Base-by-base conservation (phyloP, 768 basidiomycete genomes). In the Sporobolomyces phaffii region DNA sequence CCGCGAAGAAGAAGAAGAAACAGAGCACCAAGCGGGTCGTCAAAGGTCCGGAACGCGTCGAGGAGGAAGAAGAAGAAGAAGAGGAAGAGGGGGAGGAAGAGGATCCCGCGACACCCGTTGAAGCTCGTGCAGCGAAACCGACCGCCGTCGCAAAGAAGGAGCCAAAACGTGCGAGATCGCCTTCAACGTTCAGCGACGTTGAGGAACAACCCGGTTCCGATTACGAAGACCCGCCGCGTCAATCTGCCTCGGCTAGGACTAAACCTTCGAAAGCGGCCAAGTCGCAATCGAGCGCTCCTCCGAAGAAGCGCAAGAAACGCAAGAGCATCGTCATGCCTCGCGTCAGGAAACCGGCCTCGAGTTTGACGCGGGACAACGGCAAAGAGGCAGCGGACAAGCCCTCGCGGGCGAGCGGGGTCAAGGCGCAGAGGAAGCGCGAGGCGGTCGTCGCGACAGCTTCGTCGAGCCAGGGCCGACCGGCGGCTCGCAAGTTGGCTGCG, bases 251-350 rank as follows among this genome's bases (percentile, higher is more conserved):
- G n/a, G n/a, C n/a, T n/a, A n/a, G n/a, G n/a, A n/a, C n/a, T n/a
- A n/a, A n/a, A n/a, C n/a, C n/a, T n/a, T n/a, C n/a, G n/a, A 34
- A n/a, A 34, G 14, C 29, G 28, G 48, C 8, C 18, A 26, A 20
- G 8, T 41, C 45, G 48, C 31, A 52, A 52, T 5, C 50, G 29
- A 34, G 5, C 13, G 50, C 50, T 20, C 29, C 50, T 31, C 50
- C 50, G n/a, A 52, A 34, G 53, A 54, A 40, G 40, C 53, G 53
- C 13, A 7, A 36, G 2, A 54, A 54, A 22, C 53, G 53, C 53
- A 54, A 54, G 53, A 54, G 53, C 24, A 54, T 54, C 53, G 53
- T 54, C n/a, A 54, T 54, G 53, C 34, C 34, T 5, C 34, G 53
- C 13, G n/a, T 28, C n/a, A 54, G 29, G 53, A 54, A 54, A 17